These are phyloP conservation scores for Globisporangium nagaii DNA, from an alignment of 352 stramenopile species.

Conservation along the genomic window DNA sequence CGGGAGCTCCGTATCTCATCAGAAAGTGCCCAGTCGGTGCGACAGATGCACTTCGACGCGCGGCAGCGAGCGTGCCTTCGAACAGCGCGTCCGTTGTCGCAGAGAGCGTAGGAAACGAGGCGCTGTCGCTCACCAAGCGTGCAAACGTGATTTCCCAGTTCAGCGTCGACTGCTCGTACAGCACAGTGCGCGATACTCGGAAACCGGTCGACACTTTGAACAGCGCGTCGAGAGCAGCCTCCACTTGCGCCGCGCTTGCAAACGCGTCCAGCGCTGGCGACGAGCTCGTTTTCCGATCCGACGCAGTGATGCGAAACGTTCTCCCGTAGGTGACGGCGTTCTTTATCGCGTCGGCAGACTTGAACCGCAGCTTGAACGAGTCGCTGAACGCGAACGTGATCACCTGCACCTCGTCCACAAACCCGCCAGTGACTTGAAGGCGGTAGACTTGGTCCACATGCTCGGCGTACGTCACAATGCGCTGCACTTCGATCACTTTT, in stretches of 20 bases:
- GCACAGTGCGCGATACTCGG: constrained; percentile 23
- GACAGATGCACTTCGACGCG: constrained; percentile 7
- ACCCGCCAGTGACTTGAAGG: constrained; percentile 41
- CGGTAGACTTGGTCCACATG: constrained; percentile 54
- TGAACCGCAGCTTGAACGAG: constrained; percentile 43
- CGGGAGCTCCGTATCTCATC: constrained; percentile 38
- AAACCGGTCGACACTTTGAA: constrained; percentile 23
- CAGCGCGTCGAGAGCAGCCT: constrained; percentile 34
- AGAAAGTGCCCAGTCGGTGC: constrained; percentile 29
- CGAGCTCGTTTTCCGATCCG: constrained; percentile 2
- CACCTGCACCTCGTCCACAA: constrained; percentile 31
- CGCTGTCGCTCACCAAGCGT: constrained; percentile 23
- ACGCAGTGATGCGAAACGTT: constrained; percentile 33
- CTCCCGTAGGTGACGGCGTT: constrained; percentile 30
- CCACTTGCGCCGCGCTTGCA: constrained; percentile 27
- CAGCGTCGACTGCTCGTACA: constrained; percentile 26
- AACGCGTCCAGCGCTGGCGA: constrained; percentile 45
- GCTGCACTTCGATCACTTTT: constrained; percentile 58
- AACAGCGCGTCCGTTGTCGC: constrained; percentile 24
- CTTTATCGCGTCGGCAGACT: constrained; percentile 21
- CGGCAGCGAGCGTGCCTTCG: constrained; percentile 29
- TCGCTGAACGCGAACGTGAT: constrained; percentile 46
- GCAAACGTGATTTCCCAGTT: constrained; percentile 56
- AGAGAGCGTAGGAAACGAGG: constrained; percentile 32
- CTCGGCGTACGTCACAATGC: constrained; percentile 44